Percentiles rank a stretch among this genome's conserved stretches.
These are phyloP conservation scores for Stromatinia cepivora DNA, from an alignment of 2,329 filamentous ascomycete genomes.

Conservation along the genomic window DNA sequence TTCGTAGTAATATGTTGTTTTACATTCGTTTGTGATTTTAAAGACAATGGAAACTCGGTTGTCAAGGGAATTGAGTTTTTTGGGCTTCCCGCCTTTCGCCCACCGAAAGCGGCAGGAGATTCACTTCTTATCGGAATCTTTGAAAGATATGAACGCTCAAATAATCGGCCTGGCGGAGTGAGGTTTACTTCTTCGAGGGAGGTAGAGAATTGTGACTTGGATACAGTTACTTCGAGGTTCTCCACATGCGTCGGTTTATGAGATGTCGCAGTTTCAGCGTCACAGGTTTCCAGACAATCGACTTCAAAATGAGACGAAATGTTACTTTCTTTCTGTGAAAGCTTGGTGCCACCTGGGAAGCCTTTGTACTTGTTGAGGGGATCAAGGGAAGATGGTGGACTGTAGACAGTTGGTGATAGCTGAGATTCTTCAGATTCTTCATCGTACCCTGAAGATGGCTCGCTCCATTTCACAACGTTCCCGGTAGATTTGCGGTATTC, in stretches of 20 bases:
- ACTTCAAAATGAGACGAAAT: neutral
- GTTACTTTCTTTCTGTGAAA: neutral
- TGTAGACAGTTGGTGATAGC: neutral
- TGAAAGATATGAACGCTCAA: slow-evolving; percentile 9
- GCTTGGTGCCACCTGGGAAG: neutral
- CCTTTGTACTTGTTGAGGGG: neutral
- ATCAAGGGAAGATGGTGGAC: slow-evolving; percentile 4
- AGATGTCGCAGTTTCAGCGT: neutral
- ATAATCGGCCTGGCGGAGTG: slow-evolving; percentile 8
- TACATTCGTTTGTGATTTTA: neutral
- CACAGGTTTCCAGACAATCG: neutral
- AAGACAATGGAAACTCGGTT: neutral
- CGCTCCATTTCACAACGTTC: slow-evolving; percentile 17
- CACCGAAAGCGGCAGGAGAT: neutral
- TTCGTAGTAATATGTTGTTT: neutral
- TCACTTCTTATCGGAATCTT: neutral
- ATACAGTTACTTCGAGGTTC: neutral
- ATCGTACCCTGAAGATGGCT: neutral
- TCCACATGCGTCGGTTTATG: neutral
- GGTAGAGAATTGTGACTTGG: neutral
- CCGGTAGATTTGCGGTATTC: slow-evolving; percentile 12
- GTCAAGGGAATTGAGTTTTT: slow-evolving; percentile 2
- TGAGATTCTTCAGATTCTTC: slow-evolving; percentile 1
- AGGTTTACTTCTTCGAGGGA: neutral
- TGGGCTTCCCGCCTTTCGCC: neutral